Evolutionary conservation across 352 stramenopile genomes (phyloP), one percentile per base, ranked within the genome.

Genomic region (Paralagenidium karlingii): DNA sequence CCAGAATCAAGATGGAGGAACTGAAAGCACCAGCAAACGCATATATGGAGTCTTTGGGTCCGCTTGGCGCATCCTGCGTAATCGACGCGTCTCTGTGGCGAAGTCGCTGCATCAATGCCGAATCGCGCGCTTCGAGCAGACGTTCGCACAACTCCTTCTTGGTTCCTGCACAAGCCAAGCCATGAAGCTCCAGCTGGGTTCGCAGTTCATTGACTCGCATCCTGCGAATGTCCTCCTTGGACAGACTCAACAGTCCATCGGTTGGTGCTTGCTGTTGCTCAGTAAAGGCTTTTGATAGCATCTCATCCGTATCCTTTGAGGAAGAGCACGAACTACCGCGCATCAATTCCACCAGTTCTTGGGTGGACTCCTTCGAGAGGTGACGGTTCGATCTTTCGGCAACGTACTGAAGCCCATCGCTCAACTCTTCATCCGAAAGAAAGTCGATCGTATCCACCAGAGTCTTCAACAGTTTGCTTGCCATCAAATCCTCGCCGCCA

Each of bases 1-100:
- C 65, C 24, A 87, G 58, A 6, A 88, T 59, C 24, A 90, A 43
- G 39, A 88, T 81, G 4, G 58, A 16, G 46, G 36, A 12, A 40
- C 47, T 3, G 27, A 37, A 1, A 57, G 18, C 11, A 57, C 19
- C 38, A 38, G 48, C 5, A 11, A 11, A 27, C 33, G 2, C 19
- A 13, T 19, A 22, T 19, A n/a, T 2, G 4, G 24, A 43, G 8
- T 13, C 4, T 25, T 7, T 6, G 12, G 6, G 27, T 19, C 2
- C 6, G 4, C 1, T 38, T 13, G 15, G 8, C 24, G 29, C 15
- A 19, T 28, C 11, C 1, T 43, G 3, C 30, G 3, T 34, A 41
- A 13, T 7, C 24, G 8, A 16, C 10, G 24, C 5, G 11, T 43
- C 9, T 7, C 30, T 38, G 10, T 42, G 31, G 2, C 21, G 33